Base-by-base conservation (phyloP, 78 protist species). In the Emiliania huxleyi region DNA sequence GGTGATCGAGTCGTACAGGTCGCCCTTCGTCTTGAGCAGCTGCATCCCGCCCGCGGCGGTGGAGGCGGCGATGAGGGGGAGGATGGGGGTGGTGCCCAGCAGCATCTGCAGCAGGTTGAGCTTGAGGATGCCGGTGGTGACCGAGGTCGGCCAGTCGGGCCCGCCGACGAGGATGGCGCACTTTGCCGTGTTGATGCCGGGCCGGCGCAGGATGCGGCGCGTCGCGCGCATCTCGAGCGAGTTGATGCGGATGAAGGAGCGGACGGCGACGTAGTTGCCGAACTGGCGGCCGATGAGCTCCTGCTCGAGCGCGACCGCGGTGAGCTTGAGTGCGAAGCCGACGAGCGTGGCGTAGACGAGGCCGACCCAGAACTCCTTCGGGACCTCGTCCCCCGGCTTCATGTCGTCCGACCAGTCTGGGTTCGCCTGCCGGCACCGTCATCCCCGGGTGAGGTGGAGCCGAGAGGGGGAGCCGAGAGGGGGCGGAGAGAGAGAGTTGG, bases 61-160 rank as follows among this genome's bases (percentile, higher is more conserved):
- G 21, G n/a, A 0, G 2, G 89, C 15, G 26, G 22, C 37, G 38
- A 44, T 29, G 56, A 81, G 48, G 2, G 37, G 0, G 56, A 42
- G 35, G 40, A 81, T 44, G 29, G 89, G 89, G 2, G 55, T 26
- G 29, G 42, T 25, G 55, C 89, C 89, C 38, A 81, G 37, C 38
- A 81, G 40, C 42, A 81, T 40, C 89, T 43, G 56, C 42, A 29
- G 25, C 15, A 11, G 18, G 23, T 0, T 0, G 23, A 81, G 37
- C 40, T 38, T 33, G 25, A 81, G 89, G 89, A 81, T 81, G 89
- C 89, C 89, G 22, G 29, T 12, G 35, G 3, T 0, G 25, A 81
- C 89, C 3, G 89, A 81, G 12, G 89, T 81, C 40, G 89, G 89
- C 89, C 89, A 81, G 89, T 81, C 89, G 35, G 89, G 89, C 89